Percentiles rank a stretch among this genome's conserved stretches.
Evolutionary conservation across 2,329 filamentous ascomycete genomes (phyloP).

Genomic region (Knufia fluminis): DNA sequence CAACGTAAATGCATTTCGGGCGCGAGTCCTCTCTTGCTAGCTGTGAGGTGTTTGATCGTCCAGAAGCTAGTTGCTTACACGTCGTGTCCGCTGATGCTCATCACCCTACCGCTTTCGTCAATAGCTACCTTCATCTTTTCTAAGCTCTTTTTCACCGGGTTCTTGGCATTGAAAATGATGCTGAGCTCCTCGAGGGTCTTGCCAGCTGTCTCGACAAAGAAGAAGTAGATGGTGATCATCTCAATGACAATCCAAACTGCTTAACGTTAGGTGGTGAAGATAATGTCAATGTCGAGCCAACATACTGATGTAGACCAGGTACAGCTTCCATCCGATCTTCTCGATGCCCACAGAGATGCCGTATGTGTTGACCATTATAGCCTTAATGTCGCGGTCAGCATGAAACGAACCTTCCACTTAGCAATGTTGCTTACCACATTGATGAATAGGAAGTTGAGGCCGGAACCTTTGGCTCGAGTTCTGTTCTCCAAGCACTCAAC

Average conservation of each 20-base stretch:
- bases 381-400: no score
- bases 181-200: slow-evolving; percentile 22
- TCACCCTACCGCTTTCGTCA: no score
- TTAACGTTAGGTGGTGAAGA: no score
- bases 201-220: slow-evolving; percentile 22
- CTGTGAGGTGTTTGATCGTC: no score
- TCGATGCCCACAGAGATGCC: slow-evolving; percentile 39
- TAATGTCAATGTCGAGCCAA: no score
- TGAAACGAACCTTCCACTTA: no score
- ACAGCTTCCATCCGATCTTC: slow-evolving; percentile 44
- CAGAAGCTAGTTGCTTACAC: no score
- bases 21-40: no score
- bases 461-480: slow-evolving; percentile 45
- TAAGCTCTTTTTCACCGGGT: slow-evolving; percentile 25
- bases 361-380: slow-evolving; percentile 40
- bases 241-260: slow-evolving; percentile 20
- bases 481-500: slow-evolving; percentile 46
- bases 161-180: slow-evolving; percentile 42
- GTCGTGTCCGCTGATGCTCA: no score
- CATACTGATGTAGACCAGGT: slow-evolving; percentile 40
- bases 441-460: no score
- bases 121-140: slow-evolving; percentile 10
- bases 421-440: no score
- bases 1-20: no score
- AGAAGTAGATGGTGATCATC: slow-evolving; percentile 20